Base-by-base conservation (phyloP, 257 asterid genomes). In the Lithospermum erythrorhizon region DNA sequence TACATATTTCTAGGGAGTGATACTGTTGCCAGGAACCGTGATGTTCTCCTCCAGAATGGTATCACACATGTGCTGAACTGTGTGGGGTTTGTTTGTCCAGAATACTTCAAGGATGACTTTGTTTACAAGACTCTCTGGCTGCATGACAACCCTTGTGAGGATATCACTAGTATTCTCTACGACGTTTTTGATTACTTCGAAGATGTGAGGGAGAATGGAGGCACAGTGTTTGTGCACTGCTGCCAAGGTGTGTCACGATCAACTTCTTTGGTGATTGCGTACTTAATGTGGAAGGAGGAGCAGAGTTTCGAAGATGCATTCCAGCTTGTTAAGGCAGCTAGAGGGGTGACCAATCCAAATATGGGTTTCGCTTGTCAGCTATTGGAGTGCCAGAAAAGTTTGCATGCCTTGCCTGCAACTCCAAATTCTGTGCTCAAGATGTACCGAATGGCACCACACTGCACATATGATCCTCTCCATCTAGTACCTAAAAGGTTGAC, bases 51-150 rank as follows among this genome's bases (percentile, higher is more conserved):
- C 23, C 75, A 73, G 74, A 81, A 83, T 59, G 81, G 84, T 25
- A 86, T 91, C 24, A 91, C 98, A 48, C 96, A 91, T 64, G 98
- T 91, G 70, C 82, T 91, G 73, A 91, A 91, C 70, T 91, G 98
- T 63, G 98, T 84, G 59, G 97, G 98, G 24, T 82, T 71, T 55
- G 80, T 78, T 56, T 86, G 94, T 75, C 95, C 94, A 0, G 95
- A 91, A 41, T 91, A 91, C 70, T 88, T 88, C 76, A 86, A 77
- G 72, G 72, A 70, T 30, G 97, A 91, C 72, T 80, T 91, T 56
- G 85, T 78, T 21, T 91, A 91, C 79, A 84, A 77, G 84, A 91
- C 95, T 3, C 90, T 91, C 47, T 88, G 98, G 98, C 90, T 91
- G 59, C 94, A 81, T 68, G 98, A 91, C 71, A 75, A 89, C 59